Percentiles rank a stretch among this genome's conserved stretches.
phyloP scores from a whole-genome alignment of 2,329 filamentous ascomycete genomes.

The Aspergillus uvarum region DNA sequence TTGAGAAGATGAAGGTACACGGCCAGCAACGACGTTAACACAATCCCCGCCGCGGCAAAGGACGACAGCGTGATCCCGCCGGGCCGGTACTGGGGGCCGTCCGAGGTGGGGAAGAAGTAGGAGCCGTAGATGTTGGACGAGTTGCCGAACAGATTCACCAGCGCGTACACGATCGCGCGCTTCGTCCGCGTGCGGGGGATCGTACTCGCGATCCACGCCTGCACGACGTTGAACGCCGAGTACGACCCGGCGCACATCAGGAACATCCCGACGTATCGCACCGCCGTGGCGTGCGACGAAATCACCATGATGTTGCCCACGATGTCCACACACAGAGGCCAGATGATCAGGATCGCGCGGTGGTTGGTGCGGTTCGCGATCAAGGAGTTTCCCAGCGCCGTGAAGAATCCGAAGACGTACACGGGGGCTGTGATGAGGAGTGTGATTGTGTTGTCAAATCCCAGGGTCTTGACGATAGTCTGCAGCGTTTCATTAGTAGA shows the following conservation, averaged over 20 bases:
- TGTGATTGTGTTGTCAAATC: slow-evolving; percentile 19
- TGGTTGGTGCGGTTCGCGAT: slow-evolving; percentile 18
- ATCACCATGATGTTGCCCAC: slow-evolving; percentile 22
- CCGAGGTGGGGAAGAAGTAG: slow-evolving; percentile 21
- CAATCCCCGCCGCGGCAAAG: slow-evolving; percentile 18
- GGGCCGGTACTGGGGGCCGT: slow-evolving; percentile 18
- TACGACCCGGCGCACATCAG: slow-evolving; percentile 23
- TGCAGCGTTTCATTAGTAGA: not conserved
- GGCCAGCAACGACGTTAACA: slow-evolving; percentile 8
- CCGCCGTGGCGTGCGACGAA: slow-evolving; percentile 14
- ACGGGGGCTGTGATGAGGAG: slow-evolving; percentile 23
- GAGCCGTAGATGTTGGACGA: slow-evolving; percentile 23
- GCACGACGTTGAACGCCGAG: slow-evolving; percentile 23
- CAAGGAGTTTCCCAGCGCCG: slow-evolving; percentile 37
- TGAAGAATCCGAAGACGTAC: slow-evolving; percentile 30
- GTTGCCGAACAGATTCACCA: slow-evolving; percentile 23
- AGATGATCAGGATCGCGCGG: slow-evolving; percentile 17
- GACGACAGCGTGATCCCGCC: slow-evolving; percentile 20
- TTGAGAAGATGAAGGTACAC: slow-evolving; percentile 12
- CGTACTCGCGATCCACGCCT: slow-evolving; percentile 25
- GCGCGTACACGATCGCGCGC: slow-evolving; percentile 20
- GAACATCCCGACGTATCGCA: slow-evolving; percentile 22
- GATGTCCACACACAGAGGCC: slow-evolving; percentile 20
- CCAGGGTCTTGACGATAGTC: slow-evolving; percentile 21
- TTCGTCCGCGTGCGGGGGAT: slow-evolving; percentile 23